Evolutionary conservation across 73 alveolate species (phyloP).

Genomic region (Tetrahymena thermophila): DNA sequence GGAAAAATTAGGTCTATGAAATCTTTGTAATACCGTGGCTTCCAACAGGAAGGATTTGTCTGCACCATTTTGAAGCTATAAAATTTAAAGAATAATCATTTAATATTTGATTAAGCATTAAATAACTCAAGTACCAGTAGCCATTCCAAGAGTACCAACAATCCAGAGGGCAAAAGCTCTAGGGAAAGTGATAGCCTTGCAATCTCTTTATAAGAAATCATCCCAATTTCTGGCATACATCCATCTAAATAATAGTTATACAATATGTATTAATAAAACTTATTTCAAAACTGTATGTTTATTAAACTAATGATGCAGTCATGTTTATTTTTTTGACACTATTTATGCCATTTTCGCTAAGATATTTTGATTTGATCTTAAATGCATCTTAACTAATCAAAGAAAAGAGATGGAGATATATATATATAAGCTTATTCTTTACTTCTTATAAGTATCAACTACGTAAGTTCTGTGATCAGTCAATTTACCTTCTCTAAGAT

Average conservation of each 20-base stretch:
- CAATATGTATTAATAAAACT: not conserved
- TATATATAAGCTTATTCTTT: not conserved
- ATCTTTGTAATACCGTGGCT: conserved; percentile 29
- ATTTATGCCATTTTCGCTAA: not conserved
- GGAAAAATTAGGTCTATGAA: conserved; percentile 25
- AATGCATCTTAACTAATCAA: not conserved
- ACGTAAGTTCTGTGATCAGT: conserved; percentile 43
- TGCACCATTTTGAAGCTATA: conserved; percentile 6
- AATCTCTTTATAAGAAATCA: conserved; percentile 39
- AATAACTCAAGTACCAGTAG: conserved; percentile 10
- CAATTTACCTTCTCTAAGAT: conserved; percentile 31
- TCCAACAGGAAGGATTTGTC: conserved; percentile 30
- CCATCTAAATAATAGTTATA: not conserved
- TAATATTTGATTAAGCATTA: not conserved
- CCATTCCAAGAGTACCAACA: conserved; percentile 3
- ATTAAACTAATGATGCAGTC: not conserved
- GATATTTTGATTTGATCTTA: not conserved
- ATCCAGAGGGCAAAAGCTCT: conserved; percentile 41
- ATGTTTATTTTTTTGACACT: not conserved
- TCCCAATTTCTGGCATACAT: conserved; percentile 26
- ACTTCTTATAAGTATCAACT: conserved; percentile 28
- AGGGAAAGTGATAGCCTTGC: conserved; percentile 29
- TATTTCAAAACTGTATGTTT: not conserved
- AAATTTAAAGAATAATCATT: not conserved
- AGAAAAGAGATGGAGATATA: not conserved